Evolutionary conservation across 1,284 basidiomycete genomes (phyloP).

Genomic region (Gomphus bonarii): DNA sequence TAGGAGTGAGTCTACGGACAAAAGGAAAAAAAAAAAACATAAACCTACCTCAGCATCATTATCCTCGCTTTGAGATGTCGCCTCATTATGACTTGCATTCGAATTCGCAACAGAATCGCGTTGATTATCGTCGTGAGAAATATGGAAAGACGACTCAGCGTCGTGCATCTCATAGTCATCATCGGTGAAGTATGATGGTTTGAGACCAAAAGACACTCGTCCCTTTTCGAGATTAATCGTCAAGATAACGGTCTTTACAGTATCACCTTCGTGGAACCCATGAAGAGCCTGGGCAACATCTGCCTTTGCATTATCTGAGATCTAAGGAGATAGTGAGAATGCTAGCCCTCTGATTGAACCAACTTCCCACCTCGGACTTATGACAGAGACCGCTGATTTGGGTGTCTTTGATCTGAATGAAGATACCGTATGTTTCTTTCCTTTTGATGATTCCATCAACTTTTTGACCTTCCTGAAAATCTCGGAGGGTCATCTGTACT

Average conservation of each 20-base stretch:
- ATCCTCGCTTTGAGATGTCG: constrained; percentile 21
- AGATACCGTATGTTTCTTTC: constrained; percentile 85
- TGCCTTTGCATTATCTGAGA: constrained; percentile 76
- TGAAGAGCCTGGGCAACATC: constrained; percentile 71
- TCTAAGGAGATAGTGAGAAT: constrained; percentile 28
- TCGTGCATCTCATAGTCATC: constrained; percentile 35
- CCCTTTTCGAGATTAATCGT: constrained; percentile 65
- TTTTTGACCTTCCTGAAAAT: constrained; percentile 68
- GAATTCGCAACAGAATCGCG: constrained; percentile 22
- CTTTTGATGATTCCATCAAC: constrained; percentile 66
- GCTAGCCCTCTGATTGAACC: constrained; percentile 5
- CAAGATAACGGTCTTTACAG: constrained; percentile 73
- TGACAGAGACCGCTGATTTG: constrained; percentile 89
- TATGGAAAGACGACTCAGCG: constrained; percentile 23
- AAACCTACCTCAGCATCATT: constrained; percentile 14
- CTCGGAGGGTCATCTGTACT: constrained; percentile 37
- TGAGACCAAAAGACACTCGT: constrained; percentile 81
- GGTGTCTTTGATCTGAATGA: constrained; percentile 79
- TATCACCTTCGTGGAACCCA: constrained; percentile 81
- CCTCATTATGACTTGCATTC: constrained; percentile 22
- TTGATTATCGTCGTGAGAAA: constrained; percentile 19
- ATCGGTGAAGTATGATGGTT: constrained; percentile 76
- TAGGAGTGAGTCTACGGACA: neutral
- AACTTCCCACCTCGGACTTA: constrained; percentile 65
- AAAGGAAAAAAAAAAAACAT: constrained; percentile 1